Conservation (phyloP, 768 basidiomycete genomes). For the Mrakia frigida region DNA sequence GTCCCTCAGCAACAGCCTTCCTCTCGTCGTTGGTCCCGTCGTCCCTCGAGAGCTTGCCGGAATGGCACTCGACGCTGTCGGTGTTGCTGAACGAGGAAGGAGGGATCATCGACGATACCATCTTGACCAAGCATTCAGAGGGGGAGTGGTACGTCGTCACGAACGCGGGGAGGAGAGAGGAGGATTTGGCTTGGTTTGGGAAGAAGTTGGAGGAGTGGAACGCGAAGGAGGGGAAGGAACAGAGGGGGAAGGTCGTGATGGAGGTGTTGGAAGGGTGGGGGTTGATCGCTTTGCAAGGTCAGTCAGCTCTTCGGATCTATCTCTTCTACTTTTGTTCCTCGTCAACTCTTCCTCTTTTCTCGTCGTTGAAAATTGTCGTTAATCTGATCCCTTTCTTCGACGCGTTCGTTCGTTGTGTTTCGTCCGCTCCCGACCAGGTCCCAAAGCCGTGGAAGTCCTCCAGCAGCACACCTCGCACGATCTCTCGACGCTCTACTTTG, state of each 20-base stretch:
- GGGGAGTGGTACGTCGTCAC: conserved; percentile 85
- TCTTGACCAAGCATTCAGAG: conserved; percentile 60
- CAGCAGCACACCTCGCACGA: conserved; percentile 64
- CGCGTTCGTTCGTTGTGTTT: background rate
- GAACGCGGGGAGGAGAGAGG: conserved; percentile 79
- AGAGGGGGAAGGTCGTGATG: conserved; percentile 60
- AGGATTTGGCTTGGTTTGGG: conserved; percentile 73
- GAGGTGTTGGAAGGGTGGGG: conserved; percentile 80
- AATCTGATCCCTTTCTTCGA: background rate
- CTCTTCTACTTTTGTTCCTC: no score
- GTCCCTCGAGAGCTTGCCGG: background rate
- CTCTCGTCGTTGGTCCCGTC: conserved; percentile 79
- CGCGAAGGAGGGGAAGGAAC: conserved; percentile 48
- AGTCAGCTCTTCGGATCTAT: conserved; percentile 30
- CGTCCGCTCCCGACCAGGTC: conserved; percentile 57
- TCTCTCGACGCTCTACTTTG: conserved; percentile 70
- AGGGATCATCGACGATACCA: conserved; percentile 91
- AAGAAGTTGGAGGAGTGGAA: conserved; percentile 75
- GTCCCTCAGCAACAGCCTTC: conserved; percentile 69
- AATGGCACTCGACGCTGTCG: conserved; percentile 63
- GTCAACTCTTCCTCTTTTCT: no score
- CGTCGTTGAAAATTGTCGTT: no score
- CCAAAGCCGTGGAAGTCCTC: conserved; percentile 71
- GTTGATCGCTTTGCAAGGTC: conserved; percentile 83
- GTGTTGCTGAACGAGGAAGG: conserved; percentile 82